Evolutionary conservation across 345 rosid species (phyloP).

Genomic region (Cardamine chenopodiifolia): DNA sequence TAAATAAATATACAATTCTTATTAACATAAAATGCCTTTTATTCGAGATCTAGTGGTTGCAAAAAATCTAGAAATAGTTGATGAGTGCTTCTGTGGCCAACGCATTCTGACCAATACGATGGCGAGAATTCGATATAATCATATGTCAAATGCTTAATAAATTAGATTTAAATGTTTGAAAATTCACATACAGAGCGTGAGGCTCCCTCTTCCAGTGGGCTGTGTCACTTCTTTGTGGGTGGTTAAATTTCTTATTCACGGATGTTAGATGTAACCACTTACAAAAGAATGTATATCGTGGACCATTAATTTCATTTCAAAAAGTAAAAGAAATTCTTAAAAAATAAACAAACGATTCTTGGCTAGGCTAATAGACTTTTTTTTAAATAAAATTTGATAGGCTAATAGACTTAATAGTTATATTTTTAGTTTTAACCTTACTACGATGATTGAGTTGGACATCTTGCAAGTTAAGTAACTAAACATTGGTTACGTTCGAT

Average conservation of each 20-base stretch:
- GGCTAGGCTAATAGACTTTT: background rate
- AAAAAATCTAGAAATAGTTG: conserved; percentile 14
- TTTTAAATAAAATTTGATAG: too few relatives aligned
- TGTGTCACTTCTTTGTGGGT: conserved; percentile 20
- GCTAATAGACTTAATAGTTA: background rate
- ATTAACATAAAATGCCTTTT: background rate
- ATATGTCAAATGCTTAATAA: conserved; percentile 3
- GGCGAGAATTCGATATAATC: background rate
- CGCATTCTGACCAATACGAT: conserved; percentile 25
- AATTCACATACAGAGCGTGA: conserved; percentile 23
- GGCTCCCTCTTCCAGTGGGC: conserved; percentile 19
- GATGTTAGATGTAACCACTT: conserved; percentile 25
- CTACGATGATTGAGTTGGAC: conserved; percentile 11
- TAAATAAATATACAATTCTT: background rate
- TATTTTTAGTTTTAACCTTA: background rate
- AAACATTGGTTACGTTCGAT: conserved; percentile 3
- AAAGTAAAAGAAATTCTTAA: background rate
- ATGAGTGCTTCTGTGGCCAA: conserved; percentile 30
- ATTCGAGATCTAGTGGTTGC: conserved; percentile 25
- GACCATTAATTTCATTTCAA: conserved; percentile 17
- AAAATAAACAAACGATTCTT: conserved; percentile 2
- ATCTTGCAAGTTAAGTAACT: background rate
- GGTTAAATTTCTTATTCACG: conserved; percentile 26
- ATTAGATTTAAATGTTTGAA: background rate
- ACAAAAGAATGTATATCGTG: conserved; percentile 10